Base-by-base conservation (phyloP, 805 yeast species). In the Peterozyma toletana region DNA sequence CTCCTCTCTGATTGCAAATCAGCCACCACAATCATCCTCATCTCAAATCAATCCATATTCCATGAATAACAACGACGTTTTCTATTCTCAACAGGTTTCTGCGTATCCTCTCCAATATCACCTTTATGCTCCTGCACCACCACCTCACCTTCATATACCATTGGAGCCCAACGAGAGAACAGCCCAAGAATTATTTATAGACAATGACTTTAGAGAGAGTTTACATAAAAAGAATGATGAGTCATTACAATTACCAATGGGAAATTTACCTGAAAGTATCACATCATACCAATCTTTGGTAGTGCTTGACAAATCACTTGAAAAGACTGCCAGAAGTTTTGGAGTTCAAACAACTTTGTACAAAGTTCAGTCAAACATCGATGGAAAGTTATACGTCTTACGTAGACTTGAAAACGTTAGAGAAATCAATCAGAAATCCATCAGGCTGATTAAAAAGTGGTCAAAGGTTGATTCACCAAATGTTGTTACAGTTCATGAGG, bases 51-150 rank as follows among this genome's bases (percentile, higher is more conserved):
- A 33, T 18, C 37, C 43, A 3, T 35, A 34, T 18, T n/a, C n/a
- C 13, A 43, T 48, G 29, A 47, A 48, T 9, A 60, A 30, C 21
- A 35, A 54, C 14, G 63, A 57, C 9, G 51, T 55, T 11, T 63
- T 56, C 49, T 58, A 54, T 47, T 36, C 21, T 9, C 66, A 62
- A 37, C 63, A 60, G 27, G 58, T 67, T 0, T 51, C 66, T 31
- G 41, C 59, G 34, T 78, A 65, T 50, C 84, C 85, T 0, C 64
- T 86, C 37, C 88, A 88, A 55, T 86, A 86, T 58, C 96, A 90
- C 62, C 64, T 88, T 35, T 90, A 91, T 63, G 93, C 96, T 0
- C 97, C 97, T 2, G 74, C 78, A 30, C 91, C 96, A 9, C 87
- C 90, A 2, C 90, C 89, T 9, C 80, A 83, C 55, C 60, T 81